Evolutionary conservation across 192 early-diverging fungal genomes (phyloP).

Genomic region (Podila horticola): DNA sequence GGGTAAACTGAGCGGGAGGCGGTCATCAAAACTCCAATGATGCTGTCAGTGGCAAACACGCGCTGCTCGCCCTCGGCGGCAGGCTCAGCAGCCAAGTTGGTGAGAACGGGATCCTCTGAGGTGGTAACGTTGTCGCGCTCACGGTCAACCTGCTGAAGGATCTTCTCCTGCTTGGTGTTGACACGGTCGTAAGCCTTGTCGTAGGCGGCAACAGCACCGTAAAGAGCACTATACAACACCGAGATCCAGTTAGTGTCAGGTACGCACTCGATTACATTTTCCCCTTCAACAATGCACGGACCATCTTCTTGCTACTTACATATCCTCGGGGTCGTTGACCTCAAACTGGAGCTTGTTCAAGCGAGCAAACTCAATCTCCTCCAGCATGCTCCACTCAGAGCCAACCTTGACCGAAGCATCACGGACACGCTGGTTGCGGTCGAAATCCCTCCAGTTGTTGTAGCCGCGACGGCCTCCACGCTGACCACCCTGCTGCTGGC

Average conservation of each 20-base stretch:
- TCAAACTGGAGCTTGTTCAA: conserved; percentile 86
- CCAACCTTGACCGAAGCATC: conserved; percentile 89
- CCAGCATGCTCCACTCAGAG: conserved; percentile 90
- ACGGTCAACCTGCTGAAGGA: conserved; percentile 72
- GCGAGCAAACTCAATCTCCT: conserved; percentile 94
- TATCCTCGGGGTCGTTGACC: conserved; percentile 79
- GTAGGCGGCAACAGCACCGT: conserved; percentile 80
- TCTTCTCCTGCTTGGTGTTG: conserved; percentile 80
- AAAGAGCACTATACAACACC: conserved; percentile 62
- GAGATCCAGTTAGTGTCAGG: no score
- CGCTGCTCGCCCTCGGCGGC: conserved; percentile 42
- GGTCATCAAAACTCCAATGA: conserved; percentile 94
- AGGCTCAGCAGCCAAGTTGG: conserved; percentile 33
- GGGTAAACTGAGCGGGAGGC: conserved; percentile 90
- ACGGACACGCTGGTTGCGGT: conserved; percentile 73
- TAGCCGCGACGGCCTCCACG: conserved; percentile 50
- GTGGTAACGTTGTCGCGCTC: conserved; percentile 83
- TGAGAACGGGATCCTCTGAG: conserved; percentile 88
- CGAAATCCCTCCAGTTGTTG: conserved; percentile 60
- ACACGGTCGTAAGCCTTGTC: conserved; percentile 90
- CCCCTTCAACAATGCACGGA: conserved; percentile 11
- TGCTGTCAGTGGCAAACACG: conserved; percentile 92
- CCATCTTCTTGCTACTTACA: conserved; percentile 61
- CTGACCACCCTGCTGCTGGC: conserved; percentile 42
- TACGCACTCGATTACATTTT: background rate